Evolutionary conservation across 1,284 basidiomycete species (phyloP).

Genomic region (Mycena sp.): DNA sequence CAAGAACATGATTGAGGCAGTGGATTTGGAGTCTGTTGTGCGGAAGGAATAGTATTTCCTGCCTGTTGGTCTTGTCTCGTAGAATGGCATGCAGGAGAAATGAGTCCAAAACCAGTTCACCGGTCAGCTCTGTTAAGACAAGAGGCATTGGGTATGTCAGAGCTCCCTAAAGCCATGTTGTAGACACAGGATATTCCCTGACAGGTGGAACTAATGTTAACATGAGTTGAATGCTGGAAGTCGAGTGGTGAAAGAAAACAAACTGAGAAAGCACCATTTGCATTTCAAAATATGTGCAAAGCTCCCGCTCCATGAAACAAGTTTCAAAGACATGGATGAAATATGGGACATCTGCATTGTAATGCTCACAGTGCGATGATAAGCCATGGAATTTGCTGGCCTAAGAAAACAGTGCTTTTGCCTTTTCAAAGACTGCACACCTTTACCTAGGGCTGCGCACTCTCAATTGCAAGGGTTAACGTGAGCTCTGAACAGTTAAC

Average conservation of each 20-base stretch:
- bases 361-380: background rate
- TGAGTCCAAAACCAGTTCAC: background rate
- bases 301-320: background rate
- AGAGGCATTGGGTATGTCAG: background rate
- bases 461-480: too few relatives aligned
- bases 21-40: slow-evolving; percentile 4
- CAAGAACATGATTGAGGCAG: background rate
- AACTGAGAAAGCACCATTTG: background rate
- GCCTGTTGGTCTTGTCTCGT: background rate
- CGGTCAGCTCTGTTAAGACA: background rate
- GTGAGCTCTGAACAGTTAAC: too few relatives aligned
- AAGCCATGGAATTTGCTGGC: too few relatives aligned
- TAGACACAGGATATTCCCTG: slow-evolving; percentile 13
- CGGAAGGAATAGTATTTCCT: background rate
- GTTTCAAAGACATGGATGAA: slow-evolving; percentile 15
- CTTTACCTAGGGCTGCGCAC: too few relatives aligned
- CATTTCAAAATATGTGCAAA: slow-evolving; percentile 6
- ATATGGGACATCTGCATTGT: background rate
- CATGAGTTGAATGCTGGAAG: background rate
- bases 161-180: slow-evolving; percentile 5
- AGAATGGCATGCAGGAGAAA: slow-evolving; percentile 18
- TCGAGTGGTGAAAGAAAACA: background rate
- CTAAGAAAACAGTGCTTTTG: too few relatives aligned
- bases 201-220: slow-evolving; percentile 5
- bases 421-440: too few relatives aligned